Percentiles rank a stretch among this genome's conserved stretches.
Conservation (phyloP, 805 yeast species). For the Sungouiozyma intestinalis region DNA sequence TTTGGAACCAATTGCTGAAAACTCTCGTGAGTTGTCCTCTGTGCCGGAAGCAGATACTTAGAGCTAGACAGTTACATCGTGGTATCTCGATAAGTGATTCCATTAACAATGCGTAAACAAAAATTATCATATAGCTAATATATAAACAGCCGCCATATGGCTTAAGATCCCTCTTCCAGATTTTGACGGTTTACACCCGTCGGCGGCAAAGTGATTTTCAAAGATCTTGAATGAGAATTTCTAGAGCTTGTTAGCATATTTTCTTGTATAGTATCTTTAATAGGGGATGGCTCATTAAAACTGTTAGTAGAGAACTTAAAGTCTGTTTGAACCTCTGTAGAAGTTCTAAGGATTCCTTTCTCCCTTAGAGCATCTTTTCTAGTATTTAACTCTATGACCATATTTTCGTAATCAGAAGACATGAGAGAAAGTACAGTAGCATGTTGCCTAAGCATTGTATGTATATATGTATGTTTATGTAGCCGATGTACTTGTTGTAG, state of each 20-base stretch:
- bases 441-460: neutral
- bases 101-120: too few species aligned
- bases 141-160: neutral
- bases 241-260: neutral
- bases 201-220: neutral
- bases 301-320: neutral
- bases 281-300: neutral
- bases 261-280: neutral
- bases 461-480: too few species aligned
- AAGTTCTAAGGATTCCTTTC: neutral
- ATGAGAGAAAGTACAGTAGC: neutral
- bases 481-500: too few species aligned
- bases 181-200: neutral
- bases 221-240: neutral
- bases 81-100: neutral
- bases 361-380: neutral
- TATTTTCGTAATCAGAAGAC: neutral
- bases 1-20: constrained; percentile 8
- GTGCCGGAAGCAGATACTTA: constrained; percentile 1
- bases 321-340: neutral
- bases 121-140: neutral
- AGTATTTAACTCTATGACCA: neutral
- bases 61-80: neutral
- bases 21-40: constrained; percentile 4
- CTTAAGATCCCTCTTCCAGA: neutral